phyloP scores from a whole-genome alignment of 2,329 filamentous ascomycete species.

The Trichoderma gracile region DNA sequence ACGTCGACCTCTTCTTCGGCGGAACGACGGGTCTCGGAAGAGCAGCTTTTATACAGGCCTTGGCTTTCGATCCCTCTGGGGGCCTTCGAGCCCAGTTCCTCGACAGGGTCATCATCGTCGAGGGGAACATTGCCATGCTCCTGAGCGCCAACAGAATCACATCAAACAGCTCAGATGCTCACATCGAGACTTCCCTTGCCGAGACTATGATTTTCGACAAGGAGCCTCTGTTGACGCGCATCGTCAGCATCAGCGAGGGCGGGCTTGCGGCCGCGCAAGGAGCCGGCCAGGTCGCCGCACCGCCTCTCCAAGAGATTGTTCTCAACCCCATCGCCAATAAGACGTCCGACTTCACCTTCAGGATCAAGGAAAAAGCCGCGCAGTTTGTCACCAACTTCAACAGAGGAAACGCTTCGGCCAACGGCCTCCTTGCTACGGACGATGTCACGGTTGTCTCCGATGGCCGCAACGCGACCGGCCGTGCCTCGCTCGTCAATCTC shows the following conservation, averaged over 20 bases:
- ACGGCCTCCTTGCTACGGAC: not conserved
- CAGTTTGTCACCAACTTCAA: constrained; percentile 17
- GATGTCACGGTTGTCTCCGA: constrained; percentile 7
- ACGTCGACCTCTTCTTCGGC: not conserved
- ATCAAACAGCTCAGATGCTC: not conserved
- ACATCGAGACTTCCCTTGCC: not conserved
- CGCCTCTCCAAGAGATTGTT: not conserved
- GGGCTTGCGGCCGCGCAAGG: not conserved
- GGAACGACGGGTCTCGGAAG: not conserved
- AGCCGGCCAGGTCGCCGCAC: not conserved
- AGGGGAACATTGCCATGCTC: not conserved
- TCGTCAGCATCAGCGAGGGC: constrained; percentile 2
- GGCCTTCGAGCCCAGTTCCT: constrained; percentile 4
- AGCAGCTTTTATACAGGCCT: not conserved
- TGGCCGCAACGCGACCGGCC: constrained; percentile 12
- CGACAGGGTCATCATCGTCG: constrained; percentile 8
- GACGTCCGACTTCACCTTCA: constrained; percentile 3
- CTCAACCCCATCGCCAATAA: constrained; percentile 9
- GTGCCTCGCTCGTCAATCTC: not conserved
- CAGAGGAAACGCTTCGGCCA: constrained; percentile 2
- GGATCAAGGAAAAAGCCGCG: constrained; percentile 8
- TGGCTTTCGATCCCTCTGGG: not conserved
- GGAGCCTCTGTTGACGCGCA: constrained; percentile 3
- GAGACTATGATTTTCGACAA: constrained; percentile 15
- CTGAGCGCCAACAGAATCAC: constrained; percentile 8